Conservation (phyloP, 768 basidiomycete genomes). For the Crassisporium funariophilum region DNA sequence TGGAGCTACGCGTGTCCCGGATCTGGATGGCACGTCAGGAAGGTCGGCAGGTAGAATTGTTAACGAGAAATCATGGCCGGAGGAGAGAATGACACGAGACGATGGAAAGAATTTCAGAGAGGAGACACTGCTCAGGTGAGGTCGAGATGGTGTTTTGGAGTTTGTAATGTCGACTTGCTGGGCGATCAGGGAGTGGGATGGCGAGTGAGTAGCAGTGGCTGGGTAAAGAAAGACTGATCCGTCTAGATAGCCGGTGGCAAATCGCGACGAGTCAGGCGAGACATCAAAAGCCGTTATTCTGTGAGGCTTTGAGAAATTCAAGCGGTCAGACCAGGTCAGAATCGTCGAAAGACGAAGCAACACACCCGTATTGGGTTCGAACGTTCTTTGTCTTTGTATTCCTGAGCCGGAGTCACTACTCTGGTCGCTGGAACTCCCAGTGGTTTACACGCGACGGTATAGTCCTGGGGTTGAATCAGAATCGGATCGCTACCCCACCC, state of each 20-base stretch:
- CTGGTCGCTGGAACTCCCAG: slow-evolving; percentile 50
- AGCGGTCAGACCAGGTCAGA: background rate
- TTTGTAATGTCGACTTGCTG: slow-evolving; percentile 29
- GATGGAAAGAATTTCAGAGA: slow-evolving; percentile 70
- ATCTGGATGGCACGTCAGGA: slow-evolving; percentile 20
- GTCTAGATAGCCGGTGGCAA: slow-evolving; percentile 62
- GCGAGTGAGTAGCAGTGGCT: slow-evolving; percentile 24
- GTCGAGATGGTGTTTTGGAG: slow-evolving; percentile 33
- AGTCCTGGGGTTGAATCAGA: slow-evolving; percentile 28
- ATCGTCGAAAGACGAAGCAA: background rate
- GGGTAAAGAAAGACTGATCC: slow-evolving; percentile 58
- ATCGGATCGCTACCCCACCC: background rate
- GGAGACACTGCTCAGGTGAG: slow-evolving; percentile 57
- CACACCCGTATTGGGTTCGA: slow-evolving; percentile 42
- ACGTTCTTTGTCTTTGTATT: slow-evolving; percentile 49
- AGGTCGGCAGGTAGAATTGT: slow-evolving; percentile 65
- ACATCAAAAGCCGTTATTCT: slow-evolving; percentile 67
- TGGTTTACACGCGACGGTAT: slow-evolving; percentile 47
- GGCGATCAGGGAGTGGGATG: slow-evolving; percentile 14
- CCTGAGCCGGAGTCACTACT: slow-evolving; percentile 51
- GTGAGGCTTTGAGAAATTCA: slow-evolving; percentile 38
- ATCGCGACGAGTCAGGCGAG: slow-evolving; percentile 57
- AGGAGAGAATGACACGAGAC: slow-evolving; percentile 68
- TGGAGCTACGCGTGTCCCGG: slow-evolving; percentile 42
- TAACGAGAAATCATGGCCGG: slow-evolving; percentile 68